Conservation (phyloP, 2,329 filamentous ascomycete species). For the Alternaria infectoria region DNA sequence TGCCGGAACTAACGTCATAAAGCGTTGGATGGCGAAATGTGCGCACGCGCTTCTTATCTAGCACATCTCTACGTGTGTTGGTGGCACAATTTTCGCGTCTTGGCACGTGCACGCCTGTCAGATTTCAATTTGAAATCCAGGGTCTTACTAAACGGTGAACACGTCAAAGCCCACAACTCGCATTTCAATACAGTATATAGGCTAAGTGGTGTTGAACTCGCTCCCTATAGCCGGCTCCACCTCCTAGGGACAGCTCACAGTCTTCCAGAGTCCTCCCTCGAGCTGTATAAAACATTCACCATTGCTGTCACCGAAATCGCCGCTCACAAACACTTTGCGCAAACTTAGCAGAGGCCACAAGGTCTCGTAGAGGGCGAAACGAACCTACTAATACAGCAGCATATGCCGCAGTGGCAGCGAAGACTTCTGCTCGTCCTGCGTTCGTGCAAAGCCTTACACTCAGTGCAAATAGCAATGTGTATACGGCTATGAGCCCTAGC, state of each 20-base stretch:
- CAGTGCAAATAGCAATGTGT: slow-evolving; percentile 28
- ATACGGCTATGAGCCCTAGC: slow-evolving; percentile 26
- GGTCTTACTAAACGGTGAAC: background rate
- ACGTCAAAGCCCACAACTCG: background rate
- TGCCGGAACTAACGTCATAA: background rate
- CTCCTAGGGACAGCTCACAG: background rate
- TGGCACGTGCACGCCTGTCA: background rate
- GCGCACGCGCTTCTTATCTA: background rate
- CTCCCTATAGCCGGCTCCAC: background rate
- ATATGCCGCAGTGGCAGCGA: slow-evolving; percentile 32
- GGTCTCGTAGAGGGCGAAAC: background rate
- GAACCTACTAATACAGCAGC: slow-evolving; percentile 25
- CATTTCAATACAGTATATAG: background rate
- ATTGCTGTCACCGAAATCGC: slow-evolving; percentile 18
- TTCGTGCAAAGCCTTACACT: slow-evolving; percentile 28
- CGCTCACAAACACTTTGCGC: slow-evolving; percentile 23
- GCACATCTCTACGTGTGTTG: background rate
- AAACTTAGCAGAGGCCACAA: background rate
- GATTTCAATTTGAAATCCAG: background rate
- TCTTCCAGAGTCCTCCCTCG: background rate
- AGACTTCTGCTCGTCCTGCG: slow-evolving; percentile 29
- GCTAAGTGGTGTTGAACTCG: background rate
- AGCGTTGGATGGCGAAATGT: background rate
- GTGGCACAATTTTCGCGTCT: background rate
- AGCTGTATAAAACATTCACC: background rate